Percentiles rank a stretch among this genome's conserved stretches.
phyloP scores from a whole-genome alignment of 192 early-diverging fungal genomes.

The Coemansia sp. region DNA sequence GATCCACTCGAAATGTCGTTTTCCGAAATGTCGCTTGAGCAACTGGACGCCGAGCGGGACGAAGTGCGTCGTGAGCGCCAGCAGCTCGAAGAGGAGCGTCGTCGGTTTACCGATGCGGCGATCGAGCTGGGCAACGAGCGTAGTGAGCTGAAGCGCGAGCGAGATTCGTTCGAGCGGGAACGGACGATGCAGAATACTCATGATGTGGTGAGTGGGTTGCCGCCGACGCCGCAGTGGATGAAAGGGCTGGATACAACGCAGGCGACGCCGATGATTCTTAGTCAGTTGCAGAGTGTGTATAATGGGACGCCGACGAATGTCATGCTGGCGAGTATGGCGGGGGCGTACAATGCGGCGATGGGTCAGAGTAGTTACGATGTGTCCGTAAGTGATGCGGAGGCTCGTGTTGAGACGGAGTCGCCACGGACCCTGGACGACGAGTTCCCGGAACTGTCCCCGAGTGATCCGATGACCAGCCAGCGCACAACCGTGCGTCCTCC shows the following conservation, averaged over 20 bases:
- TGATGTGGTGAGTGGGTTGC: constrained; percentile 31
- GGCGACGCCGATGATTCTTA: constrained; percentile 39
- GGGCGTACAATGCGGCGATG: constrained; percentile 15
- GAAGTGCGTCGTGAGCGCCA: constrained; percentile 49
- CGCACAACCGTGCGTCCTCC: constrained; percentile 1
- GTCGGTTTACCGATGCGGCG: constrained; percentile 67
- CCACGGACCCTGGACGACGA: constrained; percentile 18
- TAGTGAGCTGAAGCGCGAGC: constrained; percentile 42
- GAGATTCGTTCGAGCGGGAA: constrained; percentile 24
- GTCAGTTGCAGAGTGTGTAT: constrained; percentile 27
- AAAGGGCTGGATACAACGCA: constrained; percentile 23
- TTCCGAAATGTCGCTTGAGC: constrained; percentile 49
- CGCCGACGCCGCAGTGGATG: constrained; percentile 52
- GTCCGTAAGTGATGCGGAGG: background rate
- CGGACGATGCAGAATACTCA: constrained; percentile 9
- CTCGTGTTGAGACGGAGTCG: background rate
- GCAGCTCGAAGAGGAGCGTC: constrained; percentile 63
- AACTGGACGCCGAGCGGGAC: constrained; percentile 48
- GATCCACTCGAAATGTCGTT: constrained; percentile 41
- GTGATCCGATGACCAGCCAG: constrained; percentile 1
- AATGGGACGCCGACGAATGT: constrained; percentile 37
- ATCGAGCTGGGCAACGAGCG: constrained; percentile 70
- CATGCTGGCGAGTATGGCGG: constrained; percentile 37
- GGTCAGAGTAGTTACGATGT: background rate
- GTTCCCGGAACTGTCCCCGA: constrained; percentile 14